Percentiles rank a stretch among this genome's conserved stretches.
Conservation (phyloP, 2,329 filamentous ascomycete species). For the Myrmaecium sp. region DNA sequence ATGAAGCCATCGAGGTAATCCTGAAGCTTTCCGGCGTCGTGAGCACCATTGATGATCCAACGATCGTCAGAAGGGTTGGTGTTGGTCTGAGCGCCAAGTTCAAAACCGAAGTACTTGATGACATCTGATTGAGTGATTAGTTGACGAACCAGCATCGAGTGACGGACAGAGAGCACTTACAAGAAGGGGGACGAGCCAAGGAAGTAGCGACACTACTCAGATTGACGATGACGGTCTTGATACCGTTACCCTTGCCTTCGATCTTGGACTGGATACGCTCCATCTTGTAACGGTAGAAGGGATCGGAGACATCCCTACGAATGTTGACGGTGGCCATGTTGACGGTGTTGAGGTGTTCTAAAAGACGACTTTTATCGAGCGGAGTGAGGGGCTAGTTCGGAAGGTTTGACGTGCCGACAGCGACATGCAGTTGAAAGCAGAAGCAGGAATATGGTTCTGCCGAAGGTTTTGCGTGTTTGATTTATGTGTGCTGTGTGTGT, state of each 20-base stretch:
- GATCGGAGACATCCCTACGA: constrained; percentile 87
- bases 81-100: constrained; percentile 96
- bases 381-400: constrained; percentile 12
- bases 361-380: constrained; percentile 3
- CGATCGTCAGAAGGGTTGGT: constrained; percentile 93
- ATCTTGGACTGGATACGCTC: constrained; percentile 97
- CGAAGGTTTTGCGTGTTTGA: constrained; percentile 21
- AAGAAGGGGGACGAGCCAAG: constrained; percentile 77
- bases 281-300: constrained; percentile 99
- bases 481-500: constrained; percentile 13
- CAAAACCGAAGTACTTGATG: constrained; percentile 99
- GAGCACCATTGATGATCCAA: constrained; percentile 99
- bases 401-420: constrained; percentile 28
- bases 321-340: constrained; percentile 97
- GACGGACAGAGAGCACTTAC: constrained; percentile 13
- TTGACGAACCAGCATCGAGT: constrained; percentile 4
- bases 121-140: constrained; percentile 36
- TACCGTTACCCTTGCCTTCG: constrained; percentile 98
- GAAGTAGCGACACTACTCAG: constrained; percentile 84
- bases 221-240: constrained; percentile 98
- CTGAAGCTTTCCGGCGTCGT: constrained; percentile 88
- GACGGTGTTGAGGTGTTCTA: constrained; percentile 26
- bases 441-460: constrained; percentile 14
- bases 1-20: constrained; percentile 98
- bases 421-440: constrained; percentile 49